Conservation (phyloP, 1,284 basidiomycete genomes). For the Boletellus deceptivus region DNA sequence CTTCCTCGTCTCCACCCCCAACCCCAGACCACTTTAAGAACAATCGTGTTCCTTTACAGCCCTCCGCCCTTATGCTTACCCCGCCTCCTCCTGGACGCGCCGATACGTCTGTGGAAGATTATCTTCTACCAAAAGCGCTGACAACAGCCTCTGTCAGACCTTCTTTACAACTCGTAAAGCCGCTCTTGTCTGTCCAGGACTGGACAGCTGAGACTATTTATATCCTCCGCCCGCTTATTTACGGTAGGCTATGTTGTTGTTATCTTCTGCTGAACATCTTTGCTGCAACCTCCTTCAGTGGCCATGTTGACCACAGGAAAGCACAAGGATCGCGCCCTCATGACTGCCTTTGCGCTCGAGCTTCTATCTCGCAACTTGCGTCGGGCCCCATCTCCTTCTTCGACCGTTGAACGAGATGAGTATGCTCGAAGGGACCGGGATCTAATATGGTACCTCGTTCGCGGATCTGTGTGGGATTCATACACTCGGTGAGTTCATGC, state of each 20-base stretch:
- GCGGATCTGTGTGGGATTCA: constrained; percentile 85
- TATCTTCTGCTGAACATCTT: constrained; percentile 12
- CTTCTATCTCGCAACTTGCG: constrained; percentile 67
- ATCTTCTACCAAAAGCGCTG: constrained; percentile 74
- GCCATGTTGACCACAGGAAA: constrained; percentile 31
- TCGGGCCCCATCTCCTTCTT: constrained; percentile 57
- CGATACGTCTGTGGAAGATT: constrained; percentile 67
- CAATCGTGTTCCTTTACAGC: constrained; percentile 63
- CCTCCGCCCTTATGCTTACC: constrained; percentile 53
- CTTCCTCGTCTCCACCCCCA: constrained; percentile 47
- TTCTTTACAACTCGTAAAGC: constrained; percentile 59
- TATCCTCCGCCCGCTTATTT: constrained; percentile 67
- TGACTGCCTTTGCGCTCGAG: constrained; percentile 59
- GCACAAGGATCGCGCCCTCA: constrained; percentile 49
- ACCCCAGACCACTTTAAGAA: constrained; percentile 77
- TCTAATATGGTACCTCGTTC: constrained; percentile 83
- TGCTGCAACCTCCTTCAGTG: constrained; percentile 26
- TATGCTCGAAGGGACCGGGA: constrained; percentile 80
- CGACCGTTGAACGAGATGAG: constrained; percentile 70
- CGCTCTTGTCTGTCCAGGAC: constrained; percentile 60
- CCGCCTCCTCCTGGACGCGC: constrained; percentile 49
- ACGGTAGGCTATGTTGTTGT: constrained; percentile 49
- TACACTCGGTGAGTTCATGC: constrained; percentile 66
- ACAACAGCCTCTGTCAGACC: constrained; percentile 67
- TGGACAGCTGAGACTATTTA: constrained; percentile 71